These are phyloP conservation scores for Didymella arachidicola DNA, from an alignment of 2,329 filamentous ascomycete genomes.

Conservation along the genomic window DNA sequence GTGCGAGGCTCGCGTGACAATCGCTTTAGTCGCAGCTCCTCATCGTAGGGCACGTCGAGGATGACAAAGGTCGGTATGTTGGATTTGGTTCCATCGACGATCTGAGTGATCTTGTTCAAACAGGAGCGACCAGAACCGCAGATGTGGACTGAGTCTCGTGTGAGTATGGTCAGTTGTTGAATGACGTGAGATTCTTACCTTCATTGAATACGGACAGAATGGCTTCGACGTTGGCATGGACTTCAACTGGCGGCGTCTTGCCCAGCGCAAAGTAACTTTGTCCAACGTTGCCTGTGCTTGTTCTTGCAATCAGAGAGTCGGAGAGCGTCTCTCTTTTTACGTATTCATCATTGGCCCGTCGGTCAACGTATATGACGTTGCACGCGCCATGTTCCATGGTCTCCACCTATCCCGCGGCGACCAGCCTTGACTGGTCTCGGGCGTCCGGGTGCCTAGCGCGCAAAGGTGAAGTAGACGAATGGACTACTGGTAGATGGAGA, in stretches of 20 bases:
- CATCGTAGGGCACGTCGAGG: constrained; percentile 55
- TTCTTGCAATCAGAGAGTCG: constrained; percentile 44
- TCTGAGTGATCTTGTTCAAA: constrained; percentile 47
- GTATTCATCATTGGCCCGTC: constrained; percentile 52
- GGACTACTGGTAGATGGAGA: constrained; percentile 2
- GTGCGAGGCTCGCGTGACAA: constrained; percentile 52
- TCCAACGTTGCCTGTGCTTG: constrained; percentile 43
- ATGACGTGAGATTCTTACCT: constrained; percentile 38
- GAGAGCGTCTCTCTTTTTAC: constrained; percentile 49
- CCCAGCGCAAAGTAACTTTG: constrained; percentile 48
- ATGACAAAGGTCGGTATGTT: constrained; percentile 52
- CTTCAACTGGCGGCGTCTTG: constrained; percentile 44
- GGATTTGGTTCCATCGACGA: constrained; percentile 44
- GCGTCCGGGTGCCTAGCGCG: constrained; percentile 39
- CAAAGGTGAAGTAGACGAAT: constrained; percentile 33
- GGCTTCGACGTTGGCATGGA: constrained; percentile 51
- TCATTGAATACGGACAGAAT: constrained; percentile 53
- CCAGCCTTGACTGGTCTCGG: constrained; percentile 42
- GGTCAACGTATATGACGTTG: constrained; percentile 56
- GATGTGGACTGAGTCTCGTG: constrained; percentile 47
- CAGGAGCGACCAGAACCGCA: constrained; percentile 51
- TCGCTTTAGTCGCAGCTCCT: constrained; percentile 52
- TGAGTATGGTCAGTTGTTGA: constrained; percentile 15
- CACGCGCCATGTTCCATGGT: constrained; percentile 56
- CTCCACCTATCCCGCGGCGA: constrained; percentile 43